phyloP scores from a whole-genome alignment of 1,284 basidiomycete species.

The Leccinum pachyderme region DNA sequence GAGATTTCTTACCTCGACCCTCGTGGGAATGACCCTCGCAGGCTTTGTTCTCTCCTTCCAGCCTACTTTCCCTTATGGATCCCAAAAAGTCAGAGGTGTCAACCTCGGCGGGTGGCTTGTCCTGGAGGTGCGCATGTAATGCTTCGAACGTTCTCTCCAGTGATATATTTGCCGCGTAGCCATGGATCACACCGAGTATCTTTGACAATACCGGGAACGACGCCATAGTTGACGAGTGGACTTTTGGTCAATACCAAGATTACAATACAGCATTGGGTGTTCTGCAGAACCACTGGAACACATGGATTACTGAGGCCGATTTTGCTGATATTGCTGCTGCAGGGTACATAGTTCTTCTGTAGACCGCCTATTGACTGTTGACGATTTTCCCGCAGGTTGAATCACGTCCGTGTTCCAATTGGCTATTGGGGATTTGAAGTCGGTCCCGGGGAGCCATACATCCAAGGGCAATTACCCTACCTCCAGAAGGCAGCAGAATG shows the following conservation, averaged over 20 bases:
- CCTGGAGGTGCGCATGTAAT: slow-evolving; percentile 51
- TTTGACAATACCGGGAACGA: slow-evolving; percentile 75
- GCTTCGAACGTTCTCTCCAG: neutral
- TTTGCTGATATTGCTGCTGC: slow-evolving; percentile 72
- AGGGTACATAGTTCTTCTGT: slow-evolving; percentile 44
- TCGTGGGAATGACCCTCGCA: slow-evolving; percentile 19
- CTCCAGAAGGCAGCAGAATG: slow-evolving; percentile 74
- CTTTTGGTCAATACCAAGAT: slow-evolving; percentile 69
- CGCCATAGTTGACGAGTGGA: slow-evolving; percentile 75
- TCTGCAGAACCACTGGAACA: slow-evolving; percentile 73
- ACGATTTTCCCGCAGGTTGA: slow-evolving; percentile 47
- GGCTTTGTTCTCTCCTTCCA: slow-evolving; percentile 28
- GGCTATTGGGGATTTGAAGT: slow-evolving; percentile 93
- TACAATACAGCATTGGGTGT: slow-evolving; percentile 44
- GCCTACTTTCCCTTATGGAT: slow-evolving; percentile 48
- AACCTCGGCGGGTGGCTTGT: slow-evolving; percentile 76
- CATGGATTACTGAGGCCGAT: slow-evolving; percentile 79
- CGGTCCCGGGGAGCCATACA: slow-evolving; percentile 79
- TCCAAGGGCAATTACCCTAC: slow-evolving; percentile 79
- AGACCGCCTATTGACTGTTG: neutral
- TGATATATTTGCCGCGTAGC: slow-evolving; percentile 38
- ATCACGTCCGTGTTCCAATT: slow-evolving; percentile 86
- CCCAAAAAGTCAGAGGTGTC: slow-evolving; percentile 51
- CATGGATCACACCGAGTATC: slow-evolving; percentile 86
- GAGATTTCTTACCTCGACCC: slow-evolving; percentile 12